A percentile compares a stretch with the other conserved stretches of the same genome.
Evolutionary conservation across 441 rosid genomes (phyloP).

Genomic region (Euphorbia schlechtendalii): DNA sequence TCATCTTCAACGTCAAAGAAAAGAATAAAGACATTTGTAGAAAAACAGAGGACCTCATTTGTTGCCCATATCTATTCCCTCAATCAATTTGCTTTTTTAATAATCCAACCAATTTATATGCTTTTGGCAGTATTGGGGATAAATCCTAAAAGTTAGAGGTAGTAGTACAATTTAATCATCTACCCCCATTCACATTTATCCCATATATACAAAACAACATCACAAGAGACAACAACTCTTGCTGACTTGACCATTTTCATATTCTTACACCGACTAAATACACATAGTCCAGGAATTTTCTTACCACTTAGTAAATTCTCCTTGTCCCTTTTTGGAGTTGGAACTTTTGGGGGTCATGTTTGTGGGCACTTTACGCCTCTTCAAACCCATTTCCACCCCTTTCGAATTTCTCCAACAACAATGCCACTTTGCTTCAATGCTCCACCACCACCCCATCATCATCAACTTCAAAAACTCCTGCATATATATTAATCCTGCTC

Average conservation of each 20-base stretch:
- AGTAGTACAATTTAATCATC: too few species aligned
- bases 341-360: slow-evolving; percentile 18
- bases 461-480: too few species aligned
- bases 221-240: background rate
- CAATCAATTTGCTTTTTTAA: too few species aligned
- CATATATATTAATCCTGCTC: background rate
- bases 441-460: too few species aligned
- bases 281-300: slow-evolving; percentile 3
- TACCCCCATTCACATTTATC: too few species aligned
- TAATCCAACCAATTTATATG: too few species aligned
- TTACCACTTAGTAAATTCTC: background rate
- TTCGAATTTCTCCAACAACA: slow-evolving; percentile 5
- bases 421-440: background rate
- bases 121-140: too few species aligned
- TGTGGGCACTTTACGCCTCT: slow-evolving; percentile 28
- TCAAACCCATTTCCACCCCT: slow-evolving; percentile 16
- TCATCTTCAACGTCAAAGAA: too few species aligned
- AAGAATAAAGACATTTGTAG: too few species aligned
- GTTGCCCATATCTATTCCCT: too few species aligned
- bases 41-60: too few species aligned
- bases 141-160: too few species aligned
- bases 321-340: background rate
- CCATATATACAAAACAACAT: background rate
- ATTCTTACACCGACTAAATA: background rate
- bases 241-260: background rate